These are phyloP conservation scores for Suhomyces panamericanus DNA, from an alignment of 1,139 yeast genomes.

Conservation along the genomic window DNA sequence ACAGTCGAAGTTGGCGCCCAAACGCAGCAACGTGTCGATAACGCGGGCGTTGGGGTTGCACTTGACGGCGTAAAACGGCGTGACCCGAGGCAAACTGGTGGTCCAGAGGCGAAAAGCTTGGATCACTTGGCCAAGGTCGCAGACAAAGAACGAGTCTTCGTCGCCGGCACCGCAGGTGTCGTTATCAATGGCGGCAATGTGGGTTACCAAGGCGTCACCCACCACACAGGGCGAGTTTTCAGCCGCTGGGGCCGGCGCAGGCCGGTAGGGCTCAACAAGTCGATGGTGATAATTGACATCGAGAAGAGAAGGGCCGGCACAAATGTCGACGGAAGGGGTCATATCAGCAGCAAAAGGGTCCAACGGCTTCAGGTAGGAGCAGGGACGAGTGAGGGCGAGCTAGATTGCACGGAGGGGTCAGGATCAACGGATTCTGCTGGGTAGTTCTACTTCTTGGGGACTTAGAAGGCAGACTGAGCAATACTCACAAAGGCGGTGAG, in stretches of 20 bases:
- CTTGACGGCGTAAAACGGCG: constrained; percentile 90
- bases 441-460: constrained; percentile 16
- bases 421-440: not conserved
- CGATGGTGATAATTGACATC: constrained; percentile 10
- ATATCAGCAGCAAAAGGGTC: constrained; percentile 16
- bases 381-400: no score
- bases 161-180: constrained; percentile 72
- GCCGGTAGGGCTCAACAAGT: constrained; percentile 11
- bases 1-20: constrained; percentile 87
- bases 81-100: constrained; percentile 63
- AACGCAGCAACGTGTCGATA: constrained; percentile 52
- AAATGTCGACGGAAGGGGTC: constrained; percentile 29
- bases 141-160: constrained; percentile 85
- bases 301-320: constrained; percentile 17
- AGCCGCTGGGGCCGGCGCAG: not conserved
- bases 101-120: constrained; percentile 66
- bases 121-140: constrained; percentile 74
- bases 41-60: constrained; percentile 79
- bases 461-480: constrained; percentile 15
- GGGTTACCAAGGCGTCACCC: constrained; percentile 43
- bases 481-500: constrained; percentile 39
- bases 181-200: constrained; percentile 50
- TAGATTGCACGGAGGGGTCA: no score
- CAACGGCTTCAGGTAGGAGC: no score
- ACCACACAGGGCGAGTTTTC: constrained; percentile 19